Percentiles rank a stretch among this genome's conserved stretches.
These are phyloP conservation scores for Andrographis paniculata DNA, from an alignment of 305 asterid species.

Conservation along the genomic window DNA sequence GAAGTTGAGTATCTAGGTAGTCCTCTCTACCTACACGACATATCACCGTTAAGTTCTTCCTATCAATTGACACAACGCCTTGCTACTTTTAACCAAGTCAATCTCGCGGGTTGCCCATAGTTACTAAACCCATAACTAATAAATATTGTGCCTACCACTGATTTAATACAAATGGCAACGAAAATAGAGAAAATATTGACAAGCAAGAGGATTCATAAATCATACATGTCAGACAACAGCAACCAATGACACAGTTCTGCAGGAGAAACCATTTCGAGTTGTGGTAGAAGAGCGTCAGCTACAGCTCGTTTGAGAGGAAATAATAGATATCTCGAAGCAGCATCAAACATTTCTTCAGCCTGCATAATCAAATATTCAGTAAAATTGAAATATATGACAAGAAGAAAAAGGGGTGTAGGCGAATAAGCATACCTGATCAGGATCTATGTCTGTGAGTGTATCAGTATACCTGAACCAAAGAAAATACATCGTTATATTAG, in stretches of 20 bases:
- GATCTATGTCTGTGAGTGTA: constrained; percentile 52
- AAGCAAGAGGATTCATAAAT: constrained; percentile 8
- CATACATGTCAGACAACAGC: constrained; percentile 84
- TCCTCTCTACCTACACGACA: too few species aligned
- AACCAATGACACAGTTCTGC: constrained; percentile 91
- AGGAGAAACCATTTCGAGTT: constrained; percentile 73
- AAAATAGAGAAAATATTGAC: background rate
- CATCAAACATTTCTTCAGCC: constrained; percentile 95
- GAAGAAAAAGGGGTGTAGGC: constrained; percentile 8
- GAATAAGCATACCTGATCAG: constrained; percentile 70
- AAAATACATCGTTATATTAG: constrained; percentile 19
- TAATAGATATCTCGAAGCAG: constrained; percentile 90
- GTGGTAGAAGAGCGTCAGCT: constrained; percentile 84
- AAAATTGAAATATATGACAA: constrained; percentile 5
- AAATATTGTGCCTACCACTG: too few species aligned
- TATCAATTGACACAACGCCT: too few species aligned
- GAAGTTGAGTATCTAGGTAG: too few species aligned
- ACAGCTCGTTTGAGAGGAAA: constrained; percentile 95
- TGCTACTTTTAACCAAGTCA: too few species aligned
- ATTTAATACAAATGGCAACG: background rate
- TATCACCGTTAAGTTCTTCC: too few species aligned
- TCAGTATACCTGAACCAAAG: constrained; percentile 81
- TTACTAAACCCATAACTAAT: too few species aligned
- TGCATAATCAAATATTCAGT: constrained; percentile 27
- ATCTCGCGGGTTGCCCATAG: too few species aligned